These are phyloP conservation scores for Claviceps sp. DNA, from an alignment of 2,329 filamentous ascomycete genomes.

Conservation along the genomic window DNA sequence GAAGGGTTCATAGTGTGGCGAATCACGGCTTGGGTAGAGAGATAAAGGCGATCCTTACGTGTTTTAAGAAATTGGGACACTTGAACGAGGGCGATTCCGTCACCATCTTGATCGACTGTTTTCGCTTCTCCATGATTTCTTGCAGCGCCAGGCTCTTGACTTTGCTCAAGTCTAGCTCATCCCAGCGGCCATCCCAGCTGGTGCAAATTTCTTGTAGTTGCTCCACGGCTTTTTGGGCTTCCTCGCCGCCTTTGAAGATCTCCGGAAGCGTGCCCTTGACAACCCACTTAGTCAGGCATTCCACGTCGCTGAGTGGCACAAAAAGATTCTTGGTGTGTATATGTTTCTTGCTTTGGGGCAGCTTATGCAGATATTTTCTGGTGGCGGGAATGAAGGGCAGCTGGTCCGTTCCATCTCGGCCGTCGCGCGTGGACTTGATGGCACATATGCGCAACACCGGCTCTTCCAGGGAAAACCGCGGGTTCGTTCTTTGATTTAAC, in stretches of 20 bases:
- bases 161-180: conserved; percentile 69
- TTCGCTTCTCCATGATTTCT: conserved; percentile 62
- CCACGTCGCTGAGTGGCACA: conserved; percentile 64
- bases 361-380: conserved; percentile 49
- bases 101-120: conserved; percentile 47
- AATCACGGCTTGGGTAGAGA: too few relatives aligned
- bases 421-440: conserved; percentile 53
- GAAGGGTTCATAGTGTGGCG: neutral
- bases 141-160: conserved; percentile 74
- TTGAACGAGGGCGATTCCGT: conserved; percentile 49
- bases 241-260: conserved; percentile 40
- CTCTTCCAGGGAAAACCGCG: conserved; percentile 39
- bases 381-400: conserved; percentile 70
- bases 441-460: conserved; percentile 69
- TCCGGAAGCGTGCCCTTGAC: conserved; percentile 46
- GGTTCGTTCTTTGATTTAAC: conserved; percentile 58
- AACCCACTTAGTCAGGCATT: conserved; percentile 65
- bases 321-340: conserved; percentile 55
- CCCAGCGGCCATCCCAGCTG: conserved; percentile 67
- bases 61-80: conserved; percentile 74
- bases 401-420: conserved; percentile 68
- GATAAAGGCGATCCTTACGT: conserved; percentile 42
- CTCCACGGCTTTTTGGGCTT: conserved; percentile 43
- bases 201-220: conserved; percentile 55
- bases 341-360: conserved; percentile 53